Conservation (phyloP, 306 rosid species). For the Dalbergia cochinchinensis region DNA sequence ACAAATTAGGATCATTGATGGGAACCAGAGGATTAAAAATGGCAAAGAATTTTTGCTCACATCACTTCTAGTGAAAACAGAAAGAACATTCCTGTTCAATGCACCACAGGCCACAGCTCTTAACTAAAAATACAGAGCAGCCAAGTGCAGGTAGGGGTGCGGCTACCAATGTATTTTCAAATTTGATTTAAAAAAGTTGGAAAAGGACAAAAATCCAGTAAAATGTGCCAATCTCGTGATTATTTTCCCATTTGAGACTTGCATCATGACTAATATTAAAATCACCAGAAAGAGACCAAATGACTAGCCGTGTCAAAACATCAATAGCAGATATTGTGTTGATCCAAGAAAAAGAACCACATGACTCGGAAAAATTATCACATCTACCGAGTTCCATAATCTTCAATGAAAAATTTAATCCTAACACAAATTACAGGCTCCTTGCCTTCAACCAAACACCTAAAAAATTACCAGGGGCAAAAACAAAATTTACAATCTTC, state of each 20-base stretch:
- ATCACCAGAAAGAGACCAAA: neutral
- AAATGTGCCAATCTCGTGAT: neutral
- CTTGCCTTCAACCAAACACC: slow-evolving; percentile 36
- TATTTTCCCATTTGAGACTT: neutral
- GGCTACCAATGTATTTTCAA: neutral
- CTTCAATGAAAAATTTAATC: slow-evolving; percentile 17
- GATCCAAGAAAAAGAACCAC: neutral
- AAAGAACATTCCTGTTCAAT: neutral
- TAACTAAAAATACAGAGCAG: neutral
- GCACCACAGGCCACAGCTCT: too few species aligned
- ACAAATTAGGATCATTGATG: too few species aligned
- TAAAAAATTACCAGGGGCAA: slow-evolving; percentile 25
- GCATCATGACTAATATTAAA: neutral
- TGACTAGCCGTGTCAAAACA: neutral
- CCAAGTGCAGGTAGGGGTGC: neutral
- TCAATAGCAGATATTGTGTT: slow-evolving; percentile 2
- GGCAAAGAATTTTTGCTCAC: too few species aligned
- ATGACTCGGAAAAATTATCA: slow-evolving; percentile 6
- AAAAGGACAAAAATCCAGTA: neutral
- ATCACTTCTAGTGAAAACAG: neutral
- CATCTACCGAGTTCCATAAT: slow-evolving; percentile 24
- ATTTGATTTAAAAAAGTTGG: too few species aligned
- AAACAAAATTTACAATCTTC: slow-evolving; percentile 39
- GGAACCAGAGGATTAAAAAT: neutral
- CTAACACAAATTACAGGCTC: slow-evolving; percentile 44